Conservation (phyloP, 345 rosid genomes). For the Arabis alpina region DNA sequence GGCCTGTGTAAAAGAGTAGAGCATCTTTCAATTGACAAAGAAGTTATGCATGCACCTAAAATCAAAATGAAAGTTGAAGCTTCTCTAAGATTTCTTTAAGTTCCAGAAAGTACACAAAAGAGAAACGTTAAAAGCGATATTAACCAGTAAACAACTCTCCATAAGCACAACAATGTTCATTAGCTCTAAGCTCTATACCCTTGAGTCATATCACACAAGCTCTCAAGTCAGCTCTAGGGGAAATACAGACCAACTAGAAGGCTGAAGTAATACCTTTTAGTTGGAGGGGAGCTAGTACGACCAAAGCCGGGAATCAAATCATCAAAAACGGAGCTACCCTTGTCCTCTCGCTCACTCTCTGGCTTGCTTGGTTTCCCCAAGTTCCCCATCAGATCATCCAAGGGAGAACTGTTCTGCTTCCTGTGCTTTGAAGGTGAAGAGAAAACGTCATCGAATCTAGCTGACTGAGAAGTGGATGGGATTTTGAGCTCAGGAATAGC, state of each 20-base stretch:
- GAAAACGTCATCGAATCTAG: conserved; percentile 52
- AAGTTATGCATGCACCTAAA: neutral
- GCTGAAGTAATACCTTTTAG: conserved; percentile 44
- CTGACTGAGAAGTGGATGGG: conserved; percentile 47
- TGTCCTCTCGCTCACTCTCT: conserved; percentile 41
- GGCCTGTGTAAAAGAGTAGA: conserved; percentile 50
- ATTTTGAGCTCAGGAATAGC: conserved; percentile 69
- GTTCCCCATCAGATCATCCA: conserved; percentile 67
- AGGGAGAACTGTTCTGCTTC: conserved; percentile 41
- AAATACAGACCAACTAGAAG: conserved; percentile 1
- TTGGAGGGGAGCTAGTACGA: conserved; percentile 54
- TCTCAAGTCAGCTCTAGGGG: neutral
- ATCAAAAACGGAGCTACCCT: conserved; percentile 55
- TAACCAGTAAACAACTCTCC: neutral
- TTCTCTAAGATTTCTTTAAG: neutral
- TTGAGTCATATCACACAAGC: neutral
- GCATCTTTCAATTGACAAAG: conserved; percentile 15
- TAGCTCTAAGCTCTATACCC: neutral
- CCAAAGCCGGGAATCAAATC: conserved; percentile 82
- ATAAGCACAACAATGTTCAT: neutral
- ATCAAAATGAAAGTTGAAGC: neutral
- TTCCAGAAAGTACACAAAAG: neutral
- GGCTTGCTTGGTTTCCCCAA: conserved; percentile 45
- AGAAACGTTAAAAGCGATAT: neutral
- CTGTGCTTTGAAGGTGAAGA: conserved; percentile 42